phyloP scores from a whole-genome alignment of 176 grass and related monocot genomes.

The Eragrostis nindensis region DNA sequence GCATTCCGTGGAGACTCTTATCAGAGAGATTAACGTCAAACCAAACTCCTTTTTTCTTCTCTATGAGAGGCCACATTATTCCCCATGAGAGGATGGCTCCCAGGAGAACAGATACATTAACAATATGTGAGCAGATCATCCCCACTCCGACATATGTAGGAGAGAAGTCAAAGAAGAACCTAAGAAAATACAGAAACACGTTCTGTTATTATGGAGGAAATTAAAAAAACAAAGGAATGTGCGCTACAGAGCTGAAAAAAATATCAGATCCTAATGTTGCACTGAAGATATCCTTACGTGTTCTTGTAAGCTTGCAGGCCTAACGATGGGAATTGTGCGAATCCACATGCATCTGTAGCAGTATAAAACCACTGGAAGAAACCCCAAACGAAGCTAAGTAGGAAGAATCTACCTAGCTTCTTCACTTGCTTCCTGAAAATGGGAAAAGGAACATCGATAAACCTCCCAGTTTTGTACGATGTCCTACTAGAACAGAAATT shows the following conservation, averaged over 20 bases:
- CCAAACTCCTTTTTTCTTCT: constrained; percentile 69
- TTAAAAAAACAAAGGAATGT: background rate
- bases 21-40: constrained; percentile 45
- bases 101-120: constrained; percentile 68
- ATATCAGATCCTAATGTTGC: background rate
- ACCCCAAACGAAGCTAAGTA: constrained; percentile 68
- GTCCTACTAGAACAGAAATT: background rate
- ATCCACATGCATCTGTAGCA: constrained; percentile 65
- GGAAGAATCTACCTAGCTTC: constrained; percentile 61
- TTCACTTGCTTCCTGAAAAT: constrained; percentile 72
- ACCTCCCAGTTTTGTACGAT: background rate
- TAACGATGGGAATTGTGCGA: constrained; percentile 56
- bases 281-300: constrained; percentile 38
- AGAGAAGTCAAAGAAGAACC: constrained; percentile 86
- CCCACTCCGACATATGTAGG: constrained; percentile 87
- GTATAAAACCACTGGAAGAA: constrained; percentile 99
- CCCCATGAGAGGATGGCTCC: constrained; percentile 76
- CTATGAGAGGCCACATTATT: constrained; percentile 82
- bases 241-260: background rate
- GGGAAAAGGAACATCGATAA: background rate
- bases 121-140: constrained; percentile 84
- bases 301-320: constrained; percentile 71
- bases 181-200: constrained; percentile 30
- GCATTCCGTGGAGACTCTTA: constrained; percentile 60
- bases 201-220: background rate